phyloP scores from a whole-genome alignment of 2,329 filamentous ascomycete genomes.

The Gnomoniopsis sp. region DNA sequence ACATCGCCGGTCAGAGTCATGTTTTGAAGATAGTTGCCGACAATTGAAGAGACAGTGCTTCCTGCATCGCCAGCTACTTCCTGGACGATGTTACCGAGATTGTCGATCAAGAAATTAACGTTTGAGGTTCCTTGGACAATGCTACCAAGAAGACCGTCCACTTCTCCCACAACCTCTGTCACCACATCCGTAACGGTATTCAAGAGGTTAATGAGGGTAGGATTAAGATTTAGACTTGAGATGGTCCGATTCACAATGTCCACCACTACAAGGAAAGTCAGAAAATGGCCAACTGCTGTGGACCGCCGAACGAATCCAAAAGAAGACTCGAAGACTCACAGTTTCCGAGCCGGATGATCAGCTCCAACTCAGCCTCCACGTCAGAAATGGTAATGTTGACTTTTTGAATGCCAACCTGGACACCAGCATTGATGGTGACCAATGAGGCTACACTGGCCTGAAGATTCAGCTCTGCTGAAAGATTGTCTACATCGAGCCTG shows the following conservation, averaged over 20 bases:
- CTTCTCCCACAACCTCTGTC: constrained; percentile 51
- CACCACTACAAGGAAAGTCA: constrained; percentile 35
- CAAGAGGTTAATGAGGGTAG: constrained; percentile 53
- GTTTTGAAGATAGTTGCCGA: constrained; percentile 55
- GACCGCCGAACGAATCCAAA: not conserved
- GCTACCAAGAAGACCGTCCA: constrained; percentile 56
- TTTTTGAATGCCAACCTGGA: constrained; percentile 44
- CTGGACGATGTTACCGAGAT: constrained; percentile 61
- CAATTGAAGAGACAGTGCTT: constrained; percentile 45
- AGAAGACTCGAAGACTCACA: not conserved
- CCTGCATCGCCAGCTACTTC: constrained; percentile 48
- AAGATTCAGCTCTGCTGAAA: constrained; percentile 57
- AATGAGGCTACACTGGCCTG: constrained; percentile 57
- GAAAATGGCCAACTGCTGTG: not conserved
- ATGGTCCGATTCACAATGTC: constrained; percentile 61
- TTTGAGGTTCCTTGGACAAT: constrained; percentile 53
- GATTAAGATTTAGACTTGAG: constrained; percentile 56
- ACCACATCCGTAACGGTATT: constrained; percentile 51
- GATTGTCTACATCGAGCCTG: constrained; percentile 52
- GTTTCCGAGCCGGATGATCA: constrained; percentile 57
- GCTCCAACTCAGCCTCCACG: constrained; percentile 55
- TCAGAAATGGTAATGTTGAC: constrained; percentile 62
- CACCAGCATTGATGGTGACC: constrained; percentile 52
- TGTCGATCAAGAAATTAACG: constrained; percentile 56
- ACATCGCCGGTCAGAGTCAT: constrained; percentile 49